phyloP scores from a whole-genome alignment of 371 early-diverging fungal genomes.

The Smittium culicis region DNA sequence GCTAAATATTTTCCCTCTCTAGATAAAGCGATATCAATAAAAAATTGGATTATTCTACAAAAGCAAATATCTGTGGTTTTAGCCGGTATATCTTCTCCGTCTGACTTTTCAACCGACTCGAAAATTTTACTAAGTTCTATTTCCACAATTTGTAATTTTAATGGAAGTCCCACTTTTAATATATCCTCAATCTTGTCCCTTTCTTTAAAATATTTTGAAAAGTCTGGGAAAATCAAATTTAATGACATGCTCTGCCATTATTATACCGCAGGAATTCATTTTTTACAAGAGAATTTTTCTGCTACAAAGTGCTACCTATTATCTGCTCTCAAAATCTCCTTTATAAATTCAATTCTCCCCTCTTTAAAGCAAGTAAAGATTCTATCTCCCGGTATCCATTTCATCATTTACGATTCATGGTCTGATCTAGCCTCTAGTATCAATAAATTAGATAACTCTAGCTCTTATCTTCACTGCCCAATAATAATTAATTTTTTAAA shows the following conservation, averaged over 20 bases:
- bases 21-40: not conserved
- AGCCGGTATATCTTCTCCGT: not conserved
- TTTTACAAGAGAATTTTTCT: not conserved
- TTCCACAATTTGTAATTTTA: not conserved
- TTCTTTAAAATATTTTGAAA: not conserved
- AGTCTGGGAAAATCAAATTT: not conserved
- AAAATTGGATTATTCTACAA: not conserved
- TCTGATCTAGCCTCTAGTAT: too few relatives aligned
- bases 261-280: not conserved
- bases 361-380: not conserved
- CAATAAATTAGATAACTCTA: too few relatives aligned
- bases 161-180: not conserved
- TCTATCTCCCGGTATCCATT: too few relatives aligned
- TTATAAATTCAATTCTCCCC: not conserved
- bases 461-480: too few relatives aligned
- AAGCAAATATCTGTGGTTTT: not conserved
- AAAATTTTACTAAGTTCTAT: not conserved
- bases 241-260: not conserved
- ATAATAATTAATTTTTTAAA: too few relatives aligned
- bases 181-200: not conserved
- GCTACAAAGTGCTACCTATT: not conserved
- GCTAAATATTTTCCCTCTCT: not conserved
- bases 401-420: too few relatives aligned
- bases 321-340: not conserved
- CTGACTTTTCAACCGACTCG: not conserved